phyloP scores from a whole-genome alignment of 1,284 basidiomycete genomes.

The Puccinia hordei region DNA sequence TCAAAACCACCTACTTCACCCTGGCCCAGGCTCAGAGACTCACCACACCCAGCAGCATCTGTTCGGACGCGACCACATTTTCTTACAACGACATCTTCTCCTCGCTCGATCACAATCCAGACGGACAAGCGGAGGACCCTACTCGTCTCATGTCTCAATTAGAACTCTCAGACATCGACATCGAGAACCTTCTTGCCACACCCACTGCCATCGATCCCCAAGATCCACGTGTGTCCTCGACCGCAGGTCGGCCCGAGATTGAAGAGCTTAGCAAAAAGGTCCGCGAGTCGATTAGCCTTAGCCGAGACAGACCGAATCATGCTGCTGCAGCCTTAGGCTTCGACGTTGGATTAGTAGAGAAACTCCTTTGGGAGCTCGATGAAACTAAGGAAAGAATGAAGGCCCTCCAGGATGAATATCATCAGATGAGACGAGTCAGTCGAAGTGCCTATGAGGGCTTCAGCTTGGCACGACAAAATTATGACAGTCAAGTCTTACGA shows the following conservation, averaged over 20 bases:
- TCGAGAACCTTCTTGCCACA: slow-evolving; percentile 10
- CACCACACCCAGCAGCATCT: neutral
- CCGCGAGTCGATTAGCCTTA: slow-evolving; percentile 30
- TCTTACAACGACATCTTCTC: slow-evolving; percentile 30
- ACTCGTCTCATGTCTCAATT: slow-evolving; percentile 17
- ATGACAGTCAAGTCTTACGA: slow-evolving; percentile 82
- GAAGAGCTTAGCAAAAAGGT: slow-evolving; percentile 10
- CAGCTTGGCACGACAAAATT: slow-evolving; percentile 79
- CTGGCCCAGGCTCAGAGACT: neutral
- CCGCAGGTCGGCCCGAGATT: neutral
- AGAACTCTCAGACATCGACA: slow-evolving; percentile 25
- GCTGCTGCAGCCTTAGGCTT: slow-evolving; percentile 67
- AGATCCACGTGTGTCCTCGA: neutral
- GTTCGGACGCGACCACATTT: neutral
- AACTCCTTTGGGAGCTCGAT: slow-evolving; percentile 71
- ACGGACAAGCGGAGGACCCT: neutral
- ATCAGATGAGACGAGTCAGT: slow-evolving; percentile 76
- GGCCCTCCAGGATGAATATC: slow-evolving; percentile 75
- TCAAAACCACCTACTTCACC: neutral
- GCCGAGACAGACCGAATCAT: slow-evolving; percentile 64
- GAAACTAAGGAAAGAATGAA: slow-evolving; percentile 68
- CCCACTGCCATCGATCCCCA: neutral
- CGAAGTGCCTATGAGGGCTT: slow-evolving; percentile 89
- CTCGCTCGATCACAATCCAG: slow-evolving; percentile 15
- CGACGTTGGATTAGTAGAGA: slow-evolving; percentile 73